Evolutionary conservation across 768 basidiomycete genomes (phyloP).

Genomic region (Mrakia hoshinonis): DNA sequence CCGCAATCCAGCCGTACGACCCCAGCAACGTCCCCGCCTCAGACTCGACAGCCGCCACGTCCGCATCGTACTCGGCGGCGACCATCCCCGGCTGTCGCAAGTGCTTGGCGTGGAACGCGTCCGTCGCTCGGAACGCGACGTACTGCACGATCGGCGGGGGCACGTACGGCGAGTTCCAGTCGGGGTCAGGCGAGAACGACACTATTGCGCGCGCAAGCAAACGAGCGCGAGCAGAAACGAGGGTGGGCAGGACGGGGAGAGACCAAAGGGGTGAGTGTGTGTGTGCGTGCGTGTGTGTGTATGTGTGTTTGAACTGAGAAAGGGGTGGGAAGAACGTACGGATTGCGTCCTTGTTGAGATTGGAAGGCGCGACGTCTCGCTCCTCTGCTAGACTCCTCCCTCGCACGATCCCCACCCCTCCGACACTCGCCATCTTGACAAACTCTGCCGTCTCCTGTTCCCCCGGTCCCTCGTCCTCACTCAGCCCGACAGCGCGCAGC

Average conservation of each 20-base stretch:
- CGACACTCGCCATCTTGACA: slow-evolving; percentile 43
- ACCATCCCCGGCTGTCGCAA: slow-evolving; percentile 38
- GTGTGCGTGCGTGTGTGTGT: slow-evolving; percentile 17
- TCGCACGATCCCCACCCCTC: slow-evolving; percentile 39
- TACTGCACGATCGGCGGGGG: slow-evolving; percentile 37
- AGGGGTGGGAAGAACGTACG: too few species aligned
- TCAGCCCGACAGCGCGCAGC: slow-evolving; percentile 34
- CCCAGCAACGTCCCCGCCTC: slow-evolving; percentile 7
- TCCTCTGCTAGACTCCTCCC: slow-evolving; percentile 39
- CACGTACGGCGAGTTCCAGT: slow-evolving; percentile 27
- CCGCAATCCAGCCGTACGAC: slow-evolving; percentile 9
- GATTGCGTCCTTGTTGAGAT: slow-evolving; percentile 33
- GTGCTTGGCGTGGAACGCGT: slow-evolving; percentile 36
- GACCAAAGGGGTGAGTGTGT: neutral
- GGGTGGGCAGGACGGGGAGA: too few species aligned
- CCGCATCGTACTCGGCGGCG: slow-evolving; percentile 7
- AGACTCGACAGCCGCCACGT: slow-evolving; percentile 3
- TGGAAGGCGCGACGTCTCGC: slow-evolving; percentile 17
- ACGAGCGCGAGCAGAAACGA: neutral
- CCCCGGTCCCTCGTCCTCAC: slow-evolving; percentile 34
- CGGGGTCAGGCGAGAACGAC: slow-evolving; percentile 26
- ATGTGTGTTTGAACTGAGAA: too few species aligned
- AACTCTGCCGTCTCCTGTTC: slow-evolving; percentile 41
- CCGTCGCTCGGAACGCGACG: slow-evolving; percentile 39
- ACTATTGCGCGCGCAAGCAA: neutral